Conservation (phyloP, 129 eudicot species). For the Dittrichia graveolens region DNA sequence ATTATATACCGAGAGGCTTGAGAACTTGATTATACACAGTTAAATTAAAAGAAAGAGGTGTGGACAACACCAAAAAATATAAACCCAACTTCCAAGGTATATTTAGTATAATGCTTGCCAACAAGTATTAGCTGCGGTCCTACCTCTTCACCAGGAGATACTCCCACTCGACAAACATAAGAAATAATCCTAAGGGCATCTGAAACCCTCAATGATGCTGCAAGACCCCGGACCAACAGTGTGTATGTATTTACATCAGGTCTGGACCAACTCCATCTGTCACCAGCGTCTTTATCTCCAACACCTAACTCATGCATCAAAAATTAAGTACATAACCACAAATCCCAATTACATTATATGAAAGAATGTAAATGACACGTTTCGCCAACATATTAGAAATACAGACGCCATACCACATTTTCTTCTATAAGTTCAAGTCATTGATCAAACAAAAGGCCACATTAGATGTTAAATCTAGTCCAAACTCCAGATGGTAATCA, state of each 20-base stretch:
- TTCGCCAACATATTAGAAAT: neutral
- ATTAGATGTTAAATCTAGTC: neutral
- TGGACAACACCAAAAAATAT: neutral
- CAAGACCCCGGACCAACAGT: slow-evolving; percentile 68
- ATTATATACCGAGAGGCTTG: neutral
- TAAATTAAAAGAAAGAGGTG: slow-evolving; percentile 6
- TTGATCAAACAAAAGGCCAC: neutral
- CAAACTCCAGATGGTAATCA: neutral
- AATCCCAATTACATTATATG: neutral
- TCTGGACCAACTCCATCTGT: slow-evolving; percentile 93
- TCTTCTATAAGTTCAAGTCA: slow-evolving; percentile 4
- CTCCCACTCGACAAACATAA: slow-evolving; percentile 77
- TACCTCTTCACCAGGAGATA: slow-evolving; percentile 94
- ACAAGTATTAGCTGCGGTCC: neutral
- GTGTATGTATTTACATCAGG: slow-evolving; percentile 82
- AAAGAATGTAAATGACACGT: neutral
- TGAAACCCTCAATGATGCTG: slow-evolving; percentile 81
- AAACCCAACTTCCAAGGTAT: slow-evolving; percentile 1
- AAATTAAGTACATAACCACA: neutral
- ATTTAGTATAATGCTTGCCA: slow-evolving; percentile 2
- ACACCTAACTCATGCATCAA: slow-evolving; percentile 44
- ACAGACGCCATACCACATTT: neutral
- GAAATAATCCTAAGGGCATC: slow-evolving; percentile 79
- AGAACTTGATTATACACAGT: slow-evolving; percentile 3
- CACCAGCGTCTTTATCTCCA: slow-evolving; percentile 52